These are phyloP conservation scores for Hortiboletus flavorubellus DNA, from an alignment of 768 basidiomycete genomes.

Conservation along the genomic window DNA sequence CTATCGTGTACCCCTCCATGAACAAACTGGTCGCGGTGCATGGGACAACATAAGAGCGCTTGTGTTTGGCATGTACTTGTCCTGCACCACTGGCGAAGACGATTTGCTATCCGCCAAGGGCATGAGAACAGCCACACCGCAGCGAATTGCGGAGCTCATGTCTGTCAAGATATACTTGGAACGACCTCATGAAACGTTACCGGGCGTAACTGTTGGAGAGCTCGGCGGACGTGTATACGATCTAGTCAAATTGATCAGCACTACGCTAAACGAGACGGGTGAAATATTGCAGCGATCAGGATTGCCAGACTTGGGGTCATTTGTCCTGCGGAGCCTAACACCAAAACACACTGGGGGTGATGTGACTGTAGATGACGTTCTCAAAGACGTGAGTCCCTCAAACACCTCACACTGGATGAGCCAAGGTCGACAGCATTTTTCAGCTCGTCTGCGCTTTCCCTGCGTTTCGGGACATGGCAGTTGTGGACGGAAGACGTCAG, in stretches of 20 bases:
- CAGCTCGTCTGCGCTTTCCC: constrained; percentile 78
- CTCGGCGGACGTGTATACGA: constrained; percentile 72
- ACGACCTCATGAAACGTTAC: constrained; percentile 61
- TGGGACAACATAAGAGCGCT: constrained; percentile 81
- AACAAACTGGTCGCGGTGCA: constrained; percentile 71
- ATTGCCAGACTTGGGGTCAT: constrained; percentile 68
- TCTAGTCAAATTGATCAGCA: constrained; percentile 63
- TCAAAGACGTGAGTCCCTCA: constrained; percentile 54
- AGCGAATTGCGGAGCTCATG: constrained; percentile 71
- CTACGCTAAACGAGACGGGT: constrained; percentile 71
- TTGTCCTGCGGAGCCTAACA: constrained; percentile 67
- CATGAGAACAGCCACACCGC: constrained; percentile 49
- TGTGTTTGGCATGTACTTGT: constrained; percentile 67
- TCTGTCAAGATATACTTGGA: constrained; percentile 68
- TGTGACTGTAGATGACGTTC: constrained; percentile 50
- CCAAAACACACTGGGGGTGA: constrained; percentile 32
- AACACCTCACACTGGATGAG: neutral
- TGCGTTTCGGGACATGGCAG: constrained; percentile 75
- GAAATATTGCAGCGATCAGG: constrained; percentile 54
- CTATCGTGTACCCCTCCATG: constrained; percentile 71
- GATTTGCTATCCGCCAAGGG: constrained; percentile 67
- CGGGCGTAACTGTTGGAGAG: constrained; percentile 71
- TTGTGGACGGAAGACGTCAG: constrained; percentile 61
- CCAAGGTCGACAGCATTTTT: constrained; percentile 5
- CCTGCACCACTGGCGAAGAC: constrained; percentile 50